phyloP scores from a whole-genome alignment of 441 rosid genomes.

The Croton setiger region DNA sequence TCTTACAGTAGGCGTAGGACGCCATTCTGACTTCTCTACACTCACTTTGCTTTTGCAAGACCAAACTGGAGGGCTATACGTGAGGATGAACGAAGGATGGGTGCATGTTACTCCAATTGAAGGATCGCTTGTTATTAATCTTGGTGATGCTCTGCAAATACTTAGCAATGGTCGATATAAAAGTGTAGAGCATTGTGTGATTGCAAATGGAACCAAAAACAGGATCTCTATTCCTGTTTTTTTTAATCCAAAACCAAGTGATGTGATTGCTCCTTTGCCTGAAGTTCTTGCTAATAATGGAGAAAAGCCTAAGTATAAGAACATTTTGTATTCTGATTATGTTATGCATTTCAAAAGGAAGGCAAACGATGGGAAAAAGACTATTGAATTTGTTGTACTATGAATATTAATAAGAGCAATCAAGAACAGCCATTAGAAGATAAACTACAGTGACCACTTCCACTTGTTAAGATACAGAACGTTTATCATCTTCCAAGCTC shows the following conservation, averaged over 20 bases:
- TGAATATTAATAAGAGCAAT: not conserved
- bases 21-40: constrained; percentile 46
- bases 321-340: constrained; percentile 12
- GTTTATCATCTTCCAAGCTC: constrained; percentile 18
- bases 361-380: constrained; percentile 10
- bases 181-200: constrained; percentile 27
- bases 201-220: constrained; percentile 14
- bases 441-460: not conserved
- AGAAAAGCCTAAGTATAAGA: constrained; percentile 9
- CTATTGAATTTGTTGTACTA: not conserved
- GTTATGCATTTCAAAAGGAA: constrained; percentile 15
- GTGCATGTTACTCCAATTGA: constrained; percentile 1
- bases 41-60: constrained; percentile 53
- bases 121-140: constrained; percentile 28
- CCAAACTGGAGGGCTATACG: constrained; percentile 37
- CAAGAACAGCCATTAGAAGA: not conserved
- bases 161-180: constrained; percentile 32
- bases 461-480: not conserved
- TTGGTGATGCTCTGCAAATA: constrained; percentile 29
- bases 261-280: constrained; percentile 15
- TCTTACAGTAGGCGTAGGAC: constrained; percentile 36
- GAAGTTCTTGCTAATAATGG: constrained; percentile 4
- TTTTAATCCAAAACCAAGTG: constrained; percentile 11
- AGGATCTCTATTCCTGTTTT: constrained; percentile 12
- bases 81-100: constrained; percentile 26